Percentiles rank a stretch among this genome's conserved stretches.
phyloP scores from a whole-genome alignment of 768 basidiomycete genomes.

The Trametes cubensis region DNA sequence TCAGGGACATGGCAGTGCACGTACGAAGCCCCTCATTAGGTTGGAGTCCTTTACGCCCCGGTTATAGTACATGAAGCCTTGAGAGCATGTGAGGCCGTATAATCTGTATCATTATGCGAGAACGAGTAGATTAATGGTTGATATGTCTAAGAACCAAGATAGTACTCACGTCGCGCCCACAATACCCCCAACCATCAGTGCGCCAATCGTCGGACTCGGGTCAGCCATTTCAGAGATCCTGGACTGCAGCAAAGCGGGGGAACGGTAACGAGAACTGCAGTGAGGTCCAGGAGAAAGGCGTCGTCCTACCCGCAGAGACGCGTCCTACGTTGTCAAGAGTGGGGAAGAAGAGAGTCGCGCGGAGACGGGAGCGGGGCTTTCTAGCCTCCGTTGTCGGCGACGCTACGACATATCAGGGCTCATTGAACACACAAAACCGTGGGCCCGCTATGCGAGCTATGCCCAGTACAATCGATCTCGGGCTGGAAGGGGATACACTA shows the following conservation, averaged over 20 bases:
- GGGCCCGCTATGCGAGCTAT: not conserved
- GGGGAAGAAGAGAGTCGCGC: not conserved
- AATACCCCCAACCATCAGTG: slow-evolving; percentile 13
- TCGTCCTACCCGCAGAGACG: not conserved
- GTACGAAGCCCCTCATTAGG: not conserved
- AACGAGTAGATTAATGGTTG: not conserved
- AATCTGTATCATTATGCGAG: not conserved
- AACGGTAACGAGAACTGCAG: not conserved
- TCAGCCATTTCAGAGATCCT: slow-evolving; percentile 1
- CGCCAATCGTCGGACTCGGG: slow-evolving; percentile 11
- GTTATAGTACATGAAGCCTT: slow-evolving; percentile 12
- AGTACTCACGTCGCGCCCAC: slow-evolving; percentile 11
- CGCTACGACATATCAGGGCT: not conserved
- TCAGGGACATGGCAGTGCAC: not conserved
- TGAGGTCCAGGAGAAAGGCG: not conserved
- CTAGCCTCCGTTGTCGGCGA: not conserved
- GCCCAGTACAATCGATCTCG: slow-evolving; percentile 2
- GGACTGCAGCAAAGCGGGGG: not conserved
- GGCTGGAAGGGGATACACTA: not conserved
- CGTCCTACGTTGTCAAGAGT: not conserved
- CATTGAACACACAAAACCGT: not conserved
- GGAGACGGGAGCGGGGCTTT: no score
- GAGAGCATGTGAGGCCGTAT: slow-evolving; percentile 14
- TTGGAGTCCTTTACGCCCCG: slow-evolving; percentile 5
- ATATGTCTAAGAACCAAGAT: not conserved